These are phyloP conservation scores for Antitrichia curtipendula DNA, from an alignment of 225 moss, liverwort and hornwort genomes.

Conservation along the genomic window DNA sequence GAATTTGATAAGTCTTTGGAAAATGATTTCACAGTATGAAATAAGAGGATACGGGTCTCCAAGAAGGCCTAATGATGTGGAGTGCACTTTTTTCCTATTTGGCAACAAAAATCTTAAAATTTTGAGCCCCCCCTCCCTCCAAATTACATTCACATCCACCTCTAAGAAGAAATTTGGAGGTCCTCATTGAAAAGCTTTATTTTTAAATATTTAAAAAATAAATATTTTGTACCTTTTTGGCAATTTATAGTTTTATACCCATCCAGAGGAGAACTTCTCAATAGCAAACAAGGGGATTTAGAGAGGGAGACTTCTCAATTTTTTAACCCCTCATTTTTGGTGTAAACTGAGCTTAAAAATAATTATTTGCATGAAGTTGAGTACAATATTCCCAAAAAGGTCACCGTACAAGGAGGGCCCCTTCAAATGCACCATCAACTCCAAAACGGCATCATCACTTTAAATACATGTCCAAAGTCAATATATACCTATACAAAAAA, in stretches of 20 bases:
- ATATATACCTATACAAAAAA: too few relatives aligned
- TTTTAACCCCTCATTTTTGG: neutral
- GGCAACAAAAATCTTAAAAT: fast-evolving
- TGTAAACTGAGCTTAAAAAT: neutral
- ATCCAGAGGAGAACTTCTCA: fast-evolving
- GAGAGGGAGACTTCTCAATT: neutral
- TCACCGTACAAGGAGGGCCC: too few relatives aligned
- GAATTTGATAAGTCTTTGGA: fast-evolving
- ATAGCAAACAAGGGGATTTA: neutral
- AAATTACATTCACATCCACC: fast-evolving
- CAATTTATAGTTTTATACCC: neutral
- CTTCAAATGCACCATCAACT: fast-evolving
- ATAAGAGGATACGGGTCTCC: fast-evolving
- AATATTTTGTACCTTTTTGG: neutral
- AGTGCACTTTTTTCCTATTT: neutral
- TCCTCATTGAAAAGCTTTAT: fast-evolving
- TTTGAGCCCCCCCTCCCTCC: fast-evolving
- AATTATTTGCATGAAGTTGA: neutral
- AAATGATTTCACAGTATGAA: neutral
- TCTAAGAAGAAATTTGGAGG: fast-evolving
- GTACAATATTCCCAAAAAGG: neutral
- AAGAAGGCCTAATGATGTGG: neutral
- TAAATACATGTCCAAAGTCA: too few relatives aligned
- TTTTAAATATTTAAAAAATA: neutral
- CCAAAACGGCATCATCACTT: fast-evolving